These are phyloP conservation scores for Claviceps fusiformis DNA, from an alignment of 2,329 filamentous ascomycete genomes.

Conservation along the genomic window DNA sequence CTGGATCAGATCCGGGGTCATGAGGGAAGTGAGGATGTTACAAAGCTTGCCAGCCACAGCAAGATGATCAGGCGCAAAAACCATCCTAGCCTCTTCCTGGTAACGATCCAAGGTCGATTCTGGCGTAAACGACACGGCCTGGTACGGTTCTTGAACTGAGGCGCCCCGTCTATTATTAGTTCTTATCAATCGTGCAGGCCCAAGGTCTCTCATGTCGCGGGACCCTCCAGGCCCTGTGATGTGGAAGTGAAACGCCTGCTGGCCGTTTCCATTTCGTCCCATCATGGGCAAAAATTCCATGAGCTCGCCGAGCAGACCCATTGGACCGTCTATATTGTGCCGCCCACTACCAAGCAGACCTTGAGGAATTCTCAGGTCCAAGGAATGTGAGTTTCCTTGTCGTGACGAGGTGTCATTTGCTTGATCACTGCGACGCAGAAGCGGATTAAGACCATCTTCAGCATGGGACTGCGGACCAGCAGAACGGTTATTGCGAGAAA, in stretches of 20 bases:
- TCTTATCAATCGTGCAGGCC: constrained; percentile 26
- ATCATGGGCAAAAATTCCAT: constrained; percentile 40
- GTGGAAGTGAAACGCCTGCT: constrained; percentile 46
- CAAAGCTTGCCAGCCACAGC: constrained; percentile 57
- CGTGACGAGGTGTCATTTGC: constrained; percentile 34
- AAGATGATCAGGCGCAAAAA: constrained; percentile 54
- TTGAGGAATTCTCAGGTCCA: constrained; percentile 38
- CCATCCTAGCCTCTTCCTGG: constrained; percentile 77
- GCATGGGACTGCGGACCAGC: constrained; percentile 40
- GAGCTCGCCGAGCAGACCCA: constrained; percentile 41
- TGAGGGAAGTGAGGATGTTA: constrained; percentile 53
- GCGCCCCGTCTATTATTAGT: constrained; percentile 34
- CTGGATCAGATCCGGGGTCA: constrained; percentile 76
- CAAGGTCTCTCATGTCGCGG: constrained; percentile 38
- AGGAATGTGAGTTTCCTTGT: constrained; percentile 33
- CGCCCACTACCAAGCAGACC: constrained; percentile 28
- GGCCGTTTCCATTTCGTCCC: constrained; percentile 28
- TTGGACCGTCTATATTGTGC: constrained; percentile 32
- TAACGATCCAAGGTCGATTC: constrained; percentile 64
- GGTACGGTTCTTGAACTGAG: constrained; percentile 47
- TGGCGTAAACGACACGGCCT: constrained; percentile 62
- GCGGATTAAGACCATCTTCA: constrained; percentile 77
- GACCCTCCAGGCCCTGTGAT: constrained; percentile 35
- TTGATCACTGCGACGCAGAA: constrained; percentile 52
- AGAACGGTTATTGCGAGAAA: constrained; percentile 38